Conservation (phyloP, 352 stramenopile species). For the Pythium apleroticum region DNA sequence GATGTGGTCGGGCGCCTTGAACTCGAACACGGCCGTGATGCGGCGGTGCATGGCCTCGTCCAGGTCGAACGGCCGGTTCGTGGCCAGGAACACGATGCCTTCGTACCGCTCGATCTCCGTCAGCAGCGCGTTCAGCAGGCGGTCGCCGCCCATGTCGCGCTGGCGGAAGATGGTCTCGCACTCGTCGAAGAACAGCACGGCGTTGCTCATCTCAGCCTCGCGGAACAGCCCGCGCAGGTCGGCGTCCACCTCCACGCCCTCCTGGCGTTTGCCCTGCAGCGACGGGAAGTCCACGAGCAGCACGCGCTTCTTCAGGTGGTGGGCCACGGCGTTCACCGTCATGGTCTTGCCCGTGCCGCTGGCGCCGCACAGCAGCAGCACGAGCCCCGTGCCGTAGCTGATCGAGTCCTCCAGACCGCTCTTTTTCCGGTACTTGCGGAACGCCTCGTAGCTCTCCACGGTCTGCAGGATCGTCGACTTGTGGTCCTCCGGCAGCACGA, state of each 20-base stretch:
- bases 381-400: slow-evolving; percentile 73
- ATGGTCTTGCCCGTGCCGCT: slow-evolving; percentile 91
- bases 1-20: slow-evolving; percentile 81
- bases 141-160: slow-evolving; percentile 75
- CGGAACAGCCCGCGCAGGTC: slow-evolving; percentile 85
- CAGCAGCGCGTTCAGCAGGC: slow-evolving; percentile 78
- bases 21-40: slow-evolving; percentile 89
- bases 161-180: slow-evolving; percentile 89
- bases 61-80: slow-evolving; percentile 86
- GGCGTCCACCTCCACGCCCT: slow-evolving; percentile 73
- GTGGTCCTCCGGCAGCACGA: slow-evolving; percentile 85
- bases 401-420: slow-evolving; percentile 73
- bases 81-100: slow-evolving; percentile 89
- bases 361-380: slow-evolving; percentile 79
- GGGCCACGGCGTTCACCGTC: slow-evolving; percentile 86
- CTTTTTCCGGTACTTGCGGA: slow-evolving; percentile 80
- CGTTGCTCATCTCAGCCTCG: slow-evolving; percentile 89
- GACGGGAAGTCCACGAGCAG: slow-evolving; percentile 88
- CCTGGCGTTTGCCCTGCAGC: slow-evolving; percentile 75
- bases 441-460: slow-evolving; percentile 82
- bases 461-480: slow-evolving; percentile 80
- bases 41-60: slow-evolving; percentile 90
- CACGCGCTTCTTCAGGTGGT: slow-evolving; percentile 86
- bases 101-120: slow-evolving; percentile 89
- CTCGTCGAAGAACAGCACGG: slow-evolving; percentile 89